Base-by-base conservation (phyloP, 805 yeast genomes). In the Torulaspora indica region DNA sequence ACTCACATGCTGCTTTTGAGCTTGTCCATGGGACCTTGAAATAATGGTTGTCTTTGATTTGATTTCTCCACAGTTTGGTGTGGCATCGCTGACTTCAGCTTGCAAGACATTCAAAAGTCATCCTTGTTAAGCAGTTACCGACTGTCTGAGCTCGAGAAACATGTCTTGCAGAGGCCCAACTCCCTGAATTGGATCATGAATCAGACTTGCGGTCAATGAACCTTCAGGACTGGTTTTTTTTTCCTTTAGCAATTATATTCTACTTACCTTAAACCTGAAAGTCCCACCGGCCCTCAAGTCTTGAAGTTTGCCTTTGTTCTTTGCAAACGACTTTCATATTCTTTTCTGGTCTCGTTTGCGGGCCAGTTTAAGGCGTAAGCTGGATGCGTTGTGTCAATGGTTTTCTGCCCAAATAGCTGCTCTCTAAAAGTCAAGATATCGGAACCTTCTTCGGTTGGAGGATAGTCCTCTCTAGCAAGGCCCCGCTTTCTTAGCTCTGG, bases 401-500 rank as follows among this genome's bases (percentile, higher is more conserved):
- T n/a, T 22, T 55, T 58, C n/a, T 49, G 51, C n/a, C 71, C 73
- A 44, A 54, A 60, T 5, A 69, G 42, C 29, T 45, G 52, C 14
- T 68, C 71, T 52, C 72, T 56, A 41, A 68, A 61, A 10, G 70
- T 64, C 7, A 60, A 48, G 15, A 47, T 45, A 25, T 55, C 57
- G 28, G 57, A 58, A 4, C 13, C 9, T 4, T 18, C 38, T 8
- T 43, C 38, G 12, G 49, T 53, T 1, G 44, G 56, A 7, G 67
- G 66, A 49, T 71, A 70, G 38, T 70, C 73, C 5, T 60, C 52
- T 61, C 67, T 59, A n/a, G 60, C 61, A 17, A 65, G 56, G 6
- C 70, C 71, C 35, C 70, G 57, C 15, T 45, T 48, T 46, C 62
- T 61, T 33, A 71, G 55, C 40, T 62, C 73, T 8, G 74, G 74